These are phyloP conservation scores for Groenewaldozyma auringiensis DNA, from an alignment of 1,139 yeast species.

Conservation along the genomic window DNA sequence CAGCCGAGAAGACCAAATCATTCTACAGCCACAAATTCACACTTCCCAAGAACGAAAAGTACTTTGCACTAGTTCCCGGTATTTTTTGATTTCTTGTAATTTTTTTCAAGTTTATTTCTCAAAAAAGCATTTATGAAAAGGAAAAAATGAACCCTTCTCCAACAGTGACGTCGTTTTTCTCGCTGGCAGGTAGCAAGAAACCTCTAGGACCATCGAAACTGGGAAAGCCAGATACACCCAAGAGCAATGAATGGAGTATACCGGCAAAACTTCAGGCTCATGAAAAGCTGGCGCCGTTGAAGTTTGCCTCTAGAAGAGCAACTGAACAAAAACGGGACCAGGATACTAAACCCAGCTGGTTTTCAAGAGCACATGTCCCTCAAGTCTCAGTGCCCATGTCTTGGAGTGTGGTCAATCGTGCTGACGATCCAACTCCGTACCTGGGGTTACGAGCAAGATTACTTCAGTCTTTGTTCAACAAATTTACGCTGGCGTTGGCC, in stretches of 20 bases:
- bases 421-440: slow-evolving; percentile 17
- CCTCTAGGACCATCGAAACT: background rate
- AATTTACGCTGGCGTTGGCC: slow-evolving; percentile 13
- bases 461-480: slow-evolving; percentile 17
- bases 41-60: slow-evolving; percentile 5
- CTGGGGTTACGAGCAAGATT: slow-evolving; percentile 18
- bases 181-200: slow-evolving; percentile 6
- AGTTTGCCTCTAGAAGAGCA: background rate
- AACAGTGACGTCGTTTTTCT: slow-evolving; percentile 20
- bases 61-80: background rate
- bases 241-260: background rate
- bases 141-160: slow-evolving; percentile 12
- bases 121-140: too few species aligned
- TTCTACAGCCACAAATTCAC: slow-evolving; percentile 40
- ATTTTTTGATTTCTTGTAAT: background rate
- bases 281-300: background rate
- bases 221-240: background rate
- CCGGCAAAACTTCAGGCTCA: too few species aligned
- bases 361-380: background rate
- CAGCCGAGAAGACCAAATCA: slow-evolving; percentile 51
- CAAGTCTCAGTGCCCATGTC: background rate
- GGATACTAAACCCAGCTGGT: background rate
- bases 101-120: too few species aligned
- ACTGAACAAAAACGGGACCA: background rate
- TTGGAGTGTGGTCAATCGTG: slow-evolving; percentile 11